Evolutionary conservation across 805 yeast genomes (phyloP).

Genomic region (Tetrapisispora nanseiensis): DNA sequence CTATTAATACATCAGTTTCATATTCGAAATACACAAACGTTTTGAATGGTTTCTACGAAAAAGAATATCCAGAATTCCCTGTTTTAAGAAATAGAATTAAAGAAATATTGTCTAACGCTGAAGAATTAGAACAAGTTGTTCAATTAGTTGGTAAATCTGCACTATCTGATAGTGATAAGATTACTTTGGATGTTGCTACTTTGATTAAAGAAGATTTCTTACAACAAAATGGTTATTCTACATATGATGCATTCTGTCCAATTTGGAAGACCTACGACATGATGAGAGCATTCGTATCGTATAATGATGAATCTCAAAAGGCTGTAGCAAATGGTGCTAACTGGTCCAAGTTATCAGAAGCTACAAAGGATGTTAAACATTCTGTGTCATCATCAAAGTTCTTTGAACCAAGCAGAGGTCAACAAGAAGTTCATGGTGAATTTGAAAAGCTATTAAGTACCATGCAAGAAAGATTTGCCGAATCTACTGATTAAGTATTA

Average conservation of each 20-base stretch:
- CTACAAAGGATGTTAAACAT: slow-evolving; percentile 86
- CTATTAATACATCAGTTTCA: slow-evolving; percentile 90
- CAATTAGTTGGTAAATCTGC: slow-evolving; percentile 99
- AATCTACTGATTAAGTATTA: slow-evolving; percentile 67
- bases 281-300: slow-evolving; percentile 91
- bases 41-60: slow-evolving; percentile 74
- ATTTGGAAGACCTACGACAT: slow-evolving; percentile 97
- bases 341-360: slow-evolving; percentile 87
- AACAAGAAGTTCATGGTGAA: slow-evolving; percentile 62
- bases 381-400: slow-evolving; percentile 90
- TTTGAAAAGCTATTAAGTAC: slow-evolving; percentile 64
- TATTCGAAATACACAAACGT: slow-evolving; percentile 93
- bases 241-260: slow-evolving; percentile 98
- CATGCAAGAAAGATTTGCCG: slow-evolving; percentile 88
- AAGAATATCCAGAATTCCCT: slow-evolving; percentile 86
- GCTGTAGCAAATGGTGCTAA: slow-evolving; percentile 87
- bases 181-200: slow-evolving; percentile 84
- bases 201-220: slow-evolving; percentile 95
- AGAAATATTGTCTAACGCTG: slow-evolving; percentile 93
- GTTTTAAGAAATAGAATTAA: slow-evolving; percentile 79
- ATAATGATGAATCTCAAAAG: slow-evolving; percentile 95
- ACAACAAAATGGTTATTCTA: slow-evolving; percentile 98
- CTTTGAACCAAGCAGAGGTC: slow-evolving; percentile 90
- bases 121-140: slow-evolving; percentile 97
- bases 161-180: slow-evolving; percentile 90